Evolutionary conservation across 2,329 filamentous ascomycete genomes (phyloP).

Genomic region (Calonectria multiphialidica): DNA sequence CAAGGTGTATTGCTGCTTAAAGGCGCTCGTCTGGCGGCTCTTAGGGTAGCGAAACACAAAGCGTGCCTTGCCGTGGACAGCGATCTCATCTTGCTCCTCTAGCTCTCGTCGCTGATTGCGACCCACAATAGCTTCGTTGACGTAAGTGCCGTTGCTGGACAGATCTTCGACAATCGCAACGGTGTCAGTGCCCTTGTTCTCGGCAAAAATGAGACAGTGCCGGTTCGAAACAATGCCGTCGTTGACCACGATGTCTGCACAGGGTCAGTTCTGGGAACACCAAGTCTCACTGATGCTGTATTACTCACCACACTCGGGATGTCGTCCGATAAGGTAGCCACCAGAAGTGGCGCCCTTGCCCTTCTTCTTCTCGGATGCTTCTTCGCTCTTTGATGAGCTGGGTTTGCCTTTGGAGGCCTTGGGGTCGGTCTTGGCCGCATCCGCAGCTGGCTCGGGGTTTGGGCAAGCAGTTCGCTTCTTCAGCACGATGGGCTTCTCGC

Average conservation of each 20-base stretch:
- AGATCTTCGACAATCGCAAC: constrained; percentile 90
- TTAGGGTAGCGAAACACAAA: constrained; percentile 94
- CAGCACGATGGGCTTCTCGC: constrained; percentile 76
- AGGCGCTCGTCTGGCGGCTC: constrained; percentile 78
- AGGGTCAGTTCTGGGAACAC: constrained; percentile 17
- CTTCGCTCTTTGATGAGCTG: constrained; percentile 65
- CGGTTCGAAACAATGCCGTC: constrained; percentile 89
- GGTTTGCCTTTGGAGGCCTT: constrained; percentile 58
- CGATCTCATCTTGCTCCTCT: constrained; percentile 90
- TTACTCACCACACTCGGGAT: constrained; percentile 88
- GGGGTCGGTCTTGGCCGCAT: constrained; percentile 51
- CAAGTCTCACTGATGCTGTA: background rate
- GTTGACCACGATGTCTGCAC: constrained; percentile 76
- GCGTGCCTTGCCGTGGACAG: constrained; percentile 84
- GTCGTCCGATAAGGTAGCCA: constrained; percentile 91
- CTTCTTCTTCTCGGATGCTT: constrained; percentile 73
- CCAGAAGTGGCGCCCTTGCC: constrained; percentile 74
- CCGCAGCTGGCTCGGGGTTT: constrained; percentile 60
- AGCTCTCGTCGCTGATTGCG: constrained; percentile 92
- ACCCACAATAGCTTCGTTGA: constrained; percentile 91
- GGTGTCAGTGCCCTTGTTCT: constrained; percentile 68
- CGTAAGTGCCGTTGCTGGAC: constrained; percentile 95
- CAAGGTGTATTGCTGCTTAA: constrained; percentile 87
- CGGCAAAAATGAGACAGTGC: constrained; percentile 77
- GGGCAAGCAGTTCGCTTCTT: constrained; percentile 80